Conservation (phyloP, 2,329 filamentous ascomycete genomes). For the Colletotrichum limetticola region DNA sequence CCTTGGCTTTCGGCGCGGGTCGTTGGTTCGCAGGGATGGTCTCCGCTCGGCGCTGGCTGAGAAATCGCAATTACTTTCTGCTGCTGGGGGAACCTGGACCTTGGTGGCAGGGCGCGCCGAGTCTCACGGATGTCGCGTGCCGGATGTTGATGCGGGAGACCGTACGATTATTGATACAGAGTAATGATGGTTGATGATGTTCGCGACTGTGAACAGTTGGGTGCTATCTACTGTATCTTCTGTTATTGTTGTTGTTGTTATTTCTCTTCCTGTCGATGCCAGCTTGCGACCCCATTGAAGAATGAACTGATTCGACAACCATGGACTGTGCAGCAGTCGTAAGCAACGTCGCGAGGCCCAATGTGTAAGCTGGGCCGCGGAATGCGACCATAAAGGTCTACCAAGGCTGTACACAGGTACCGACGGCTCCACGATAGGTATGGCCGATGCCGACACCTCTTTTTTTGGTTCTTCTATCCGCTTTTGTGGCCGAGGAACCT, state of each 20-base stretch:
- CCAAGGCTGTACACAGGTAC: background rate
- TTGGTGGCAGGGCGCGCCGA: background rate
- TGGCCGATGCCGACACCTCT: constrained; percentile 1
- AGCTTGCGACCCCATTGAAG: background rate
- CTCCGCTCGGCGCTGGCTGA: background rate
- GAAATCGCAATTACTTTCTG: constrained; percentile 21
- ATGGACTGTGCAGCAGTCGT: background rate
- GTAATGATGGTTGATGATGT: background rate
- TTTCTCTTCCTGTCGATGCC: background rate
- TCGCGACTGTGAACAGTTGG: background rate
- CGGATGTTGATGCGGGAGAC: background rate
- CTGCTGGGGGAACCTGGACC: constrained; percentile 17
- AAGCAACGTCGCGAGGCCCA: background rate
- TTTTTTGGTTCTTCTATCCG: constrained; percentile 17
- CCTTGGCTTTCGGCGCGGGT: constrained; percentile 22
- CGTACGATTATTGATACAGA: background rate
- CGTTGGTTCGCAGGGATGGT: constrained; percentile 22
- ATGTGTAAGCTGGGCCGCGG: constrained; percentile 1
- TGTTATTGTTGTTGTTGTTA: background rate
- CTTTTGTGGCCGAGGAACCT: constrained; percentile 8
- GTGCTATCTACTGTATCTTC: background rate
- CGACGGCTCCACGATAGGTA: background rate
- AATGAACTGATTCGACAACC: background rate
- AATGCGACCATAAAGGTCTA: background rate
- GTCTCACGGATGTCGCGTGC: constrained; percentile 21